A percentile compares a stretch with the other conserved stretches of the same genome.
These are phyloP conservation scores for Hanseniaspora sp. DNA, from an alignment of 1,139 yeast species.

Conservation along the genomic window DNA sequence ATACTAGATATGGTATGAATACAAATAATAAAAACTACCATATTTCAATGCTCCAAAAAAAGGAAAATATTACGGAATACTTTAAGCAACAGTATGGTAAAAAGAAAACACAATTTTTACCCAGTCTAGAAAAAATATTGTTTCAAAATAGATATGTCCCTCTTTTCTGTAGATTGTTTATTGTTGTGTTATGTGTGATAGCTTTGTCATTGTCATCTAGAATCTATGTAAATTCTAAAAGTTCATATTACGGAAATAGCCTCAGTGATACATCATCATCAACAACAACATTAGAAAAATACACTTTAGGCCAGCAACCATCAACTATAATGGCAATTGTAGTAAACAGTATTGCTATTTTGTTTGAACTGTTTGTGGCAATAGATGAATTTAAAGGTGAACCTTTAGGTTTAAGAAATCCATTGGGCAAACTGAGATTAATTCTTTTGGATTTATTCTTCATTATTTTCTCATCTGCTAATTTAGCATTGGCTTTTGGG, in stretches of 20 bases:
- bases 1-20: neutral
- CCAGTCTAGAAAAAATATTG: constrained; percentile 47
- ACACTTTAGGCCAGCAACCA: constrained; percentile 61
- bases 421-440: constrained; percentile 68
- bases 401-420: constrained; percentile 80
- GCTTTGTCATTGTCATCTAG: constrained; percentile 62
- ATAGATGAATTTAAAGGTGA: constrained; percentile 86
- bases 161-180: constrained; percentile 57
- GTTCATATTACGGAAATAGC: constrained; percentile 16
- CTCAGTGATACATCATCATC: constrained; percentile 13
- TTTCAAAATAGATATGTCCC: constrained; percentile 75
- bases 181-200: constrained; percentile 47
- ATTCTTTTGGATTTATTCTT: constrained; percentile 69
- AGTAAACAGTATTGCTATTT: constrained; percentile 69
- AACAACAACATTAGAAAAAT: constrained; percentile 27
- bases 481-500: constrained; percentile 72
- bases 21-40: constrained; percentile 10
- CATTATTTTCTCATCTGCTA: constrained; percentile 88
- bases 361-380: constrained; percentile 69
- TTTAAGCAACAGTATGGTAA: constrained; percentile 34
- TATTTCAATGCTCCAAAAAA: constrained; percentile 18
- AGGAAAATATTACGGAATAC: constrained; percentile 25
- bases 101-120: constrained; percentile 54
- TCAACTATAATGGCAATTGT: constrained; percentile 86
- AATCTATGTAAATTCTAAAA: constrained; percentile 42